phyloP scores from a whole-genome alignment of 495 filamentous ascomycete genomes.

The Cairneyella variabilis region DNA sequence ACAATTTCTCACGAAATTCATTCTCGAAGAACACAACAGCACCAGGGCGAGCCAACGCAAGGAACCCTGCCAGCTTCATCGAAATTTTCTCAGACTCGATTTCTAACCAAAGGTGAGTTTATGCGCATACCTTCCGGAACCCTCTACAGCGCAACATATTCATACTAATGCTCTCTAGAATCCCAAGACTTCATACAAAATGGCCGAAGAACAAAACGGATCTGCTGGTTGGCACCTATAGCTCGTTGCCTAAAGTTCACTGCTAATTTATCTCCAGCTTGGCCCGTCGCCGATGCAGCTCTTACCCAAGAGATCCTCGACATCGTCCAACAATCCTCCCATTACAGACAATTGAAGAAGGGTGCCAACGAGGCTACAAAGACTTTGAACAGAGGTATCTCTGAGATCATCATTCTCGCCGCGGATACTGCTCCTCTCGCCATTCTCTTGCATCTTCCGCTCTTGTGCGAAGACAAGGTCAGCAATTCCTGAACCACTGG shows the following conservation, averaged over 20 bases:
- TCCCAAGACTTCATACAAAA: slow-evolving; percentile 25
- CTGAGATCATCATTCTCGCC: slow-evolving; percentile 84
- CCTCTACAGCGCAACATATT: slow-evolving; percentile 24
- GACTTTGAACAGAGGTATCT: slow-evolving; percentile 82
- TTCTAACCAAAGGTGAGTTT: slow-evolving; percentile 14
- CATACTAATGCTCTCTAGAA: slow-evolving; percentile 10
- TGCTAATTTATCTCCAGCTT: slow-evolving; percentile 51
- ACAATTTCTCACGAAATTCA: background rate
- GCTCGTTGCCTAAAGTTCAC: background rate
- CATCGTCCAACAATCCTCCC: slow-evolving; percentile 78
- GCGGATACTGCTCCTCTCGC: slow-evolving; percentile 83
- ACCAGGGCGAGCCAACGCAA: slow-evolving; percentile 58
- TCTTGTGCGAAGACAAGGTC: slow-evolving; percentile 78
- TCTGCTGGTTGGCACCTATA: slow-evolving; percentile 34
- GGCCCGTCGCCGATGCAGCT: slow-evolving; percentile 81
- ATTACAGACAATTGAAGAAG: slow-evolving; percentile 88
- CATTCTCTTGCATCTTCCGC: slow-evolving; percentile 87
- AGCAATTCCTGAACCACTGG: background rate
- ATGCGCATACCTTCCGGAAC: background rate
- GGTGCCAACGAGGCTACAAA: slow-evolving; percentile 78
- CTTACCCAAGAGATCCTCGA: slow-evolving; percentile 76
- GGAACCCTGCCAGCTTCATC: slow-evolving; percentile 46
- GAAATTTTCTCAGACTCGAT: background rate
- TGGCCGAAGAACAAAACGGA: slow-evolving; percentile 46
- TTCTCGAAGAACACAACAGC: background rate